Conservation (phyloP, 345 rosid genomes). For the Geranium brycei region DNA sequence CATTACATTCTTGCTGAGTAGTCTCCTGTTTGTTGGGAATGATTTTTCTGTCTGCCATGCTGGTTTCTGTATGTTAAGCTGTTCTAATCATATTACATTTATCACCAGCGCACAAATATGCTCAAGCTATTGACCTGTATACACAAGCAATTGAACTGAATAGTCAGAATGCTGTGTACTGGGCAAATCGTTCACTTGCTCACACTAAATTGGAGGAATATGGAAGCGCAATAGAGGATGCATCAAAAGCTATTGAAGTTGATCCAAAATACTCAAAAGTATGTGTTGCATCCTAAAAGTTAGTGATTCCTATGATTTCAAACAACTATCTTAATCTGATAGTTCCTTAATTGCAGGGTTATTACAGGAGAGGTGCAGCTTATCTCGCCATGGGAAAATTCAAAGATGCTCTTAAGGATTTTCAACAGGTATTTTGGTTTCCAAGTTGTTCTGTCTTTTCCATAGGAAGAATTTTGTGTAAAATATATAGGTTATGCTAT, state of each 20-base stretch:
- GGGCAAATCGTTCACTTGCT: conserved; percentile 93
- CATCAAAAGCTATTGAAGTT: conserved; percentile 76
- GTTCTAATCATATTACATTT: conserved; percentile 9
- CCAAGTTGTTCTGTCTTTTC: background rate
- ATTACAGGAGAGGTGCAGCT: conserved; percentile 93
- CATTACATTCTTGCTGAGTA: background rate
- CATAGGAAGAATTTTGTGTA: too few species aligned
- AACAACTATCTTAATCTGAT: conserved; percentile 13
- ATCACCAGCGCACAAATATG: conserved; percentile 55
- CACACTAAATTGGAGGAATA: conserved; percentile 92
- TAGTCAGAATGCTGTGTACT: conserved; percentile 68
- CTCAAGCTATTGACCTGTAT: conserved; percentile 71
- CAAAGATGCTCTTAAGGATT: conserved; percentile 89
- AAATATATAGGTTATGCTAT: too few species aligned
- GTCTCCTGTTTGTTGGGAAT: background rate
- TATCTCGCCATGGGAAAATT: conserved; percentile 93
- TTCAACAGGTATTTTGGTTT: conserved; percentile 58
- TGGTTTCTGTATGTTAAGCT: conserved; percentile 1
- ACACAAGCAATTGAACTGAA: conserved; percentile 66
- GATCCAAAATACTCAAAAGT: conserved; percentile 85
- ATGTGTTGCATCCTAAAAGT: conserved; percentile 7
- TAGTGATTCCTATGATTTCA: background rate
- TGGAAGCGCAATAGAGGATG: conserved; percentile 94
- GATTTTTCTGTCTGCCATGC: background rate
- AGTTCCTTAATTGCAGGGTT: conserved; percentile 44